Evolutionary conservation across 2,329 filamentous ascomycete genomes (phyloP), one percentile per base, ranked within the genome.

Genomic region (Thelonectria discophora): DNA sequence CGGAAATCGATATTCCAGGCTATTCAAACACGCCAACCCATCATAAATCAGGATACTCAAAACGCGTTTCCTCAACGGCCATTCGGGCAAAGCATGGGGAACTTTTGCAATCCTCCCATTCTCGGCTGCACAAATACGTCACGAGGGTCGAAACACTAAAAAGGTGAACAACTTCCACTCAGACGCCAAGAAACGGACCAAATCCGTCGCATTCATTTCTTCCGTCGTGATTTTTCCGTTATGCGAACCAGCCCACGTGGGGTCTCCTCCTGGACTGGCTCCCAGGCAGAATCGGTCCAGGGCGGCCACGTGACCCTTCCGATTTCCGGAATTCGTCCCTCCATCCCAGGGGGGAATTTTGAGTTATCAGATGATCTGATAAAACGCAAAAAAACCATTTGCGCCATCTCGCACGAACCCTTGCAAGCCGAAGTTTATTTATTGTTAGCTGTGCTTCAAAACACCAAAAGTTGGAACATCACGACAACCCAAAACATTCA

Each of bases 301-400:
- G 27, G 7, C 5, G 27, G 32, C n/a, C 34, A 37, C 34, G 34
- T 37, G 34, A 37, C 34, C 11, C 10, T 12, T 15, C 34, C 34
- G 34, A 37, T 13, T 37, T 13, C 34, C 32, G 32, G 12, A 8
- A 37, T 37, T 5, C 34, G 34, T 37, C 34, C 34, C n/a, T 6
- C 34, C 21, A 24, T 24, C 6, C n/a, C n/a, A n/a, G n/a, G n/a
- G n/a, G 12, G 17, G 42, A 45, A 45, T 20, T n/a, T 47, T 57
- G 10, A 42, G 34, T 72, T 72, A 72, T 72, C 70, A 65, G 70
- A 72, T 72, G 49, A 72, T 72, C 70, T 64, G 70, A 72, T 72
- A 73, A 72, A 43, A 5, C 21, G 6, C 21, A 24, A 24, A 69
- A 65, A 68, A 66, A 60, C 46, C 58, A n/a, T n/a, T 63, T 68